phyloP scores from a whole-genome alignment of 1,284 basidiomycete species.

The Heliocybe sulcata region DNA sequence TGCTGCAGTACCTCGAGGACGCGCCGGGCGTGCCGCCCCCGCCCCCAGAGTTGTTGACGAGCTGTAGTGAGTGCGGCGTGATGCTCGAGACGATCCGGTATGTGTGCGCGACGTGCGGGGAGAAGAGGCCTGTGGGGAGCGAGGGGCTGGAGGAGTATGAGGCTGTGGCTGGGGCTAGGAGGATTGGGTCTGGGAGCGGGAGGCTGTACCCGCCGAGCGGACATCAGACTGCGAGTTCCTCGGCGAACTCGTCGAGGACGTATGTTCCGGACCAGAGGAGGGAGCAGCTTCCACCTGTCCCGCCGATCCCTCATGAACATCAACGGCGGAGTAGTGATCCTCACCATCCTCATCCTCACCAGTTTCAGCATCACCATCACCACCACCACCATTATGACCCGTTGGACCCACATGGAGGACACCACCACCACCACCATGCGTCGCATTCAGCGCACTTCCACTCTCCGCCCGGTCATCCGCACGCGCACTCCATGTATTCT shows the following conservation, averaged over 20 bases:
- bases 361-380: background rate
- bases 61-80: slow-evolving; percentile 75
- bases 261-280: background rate
- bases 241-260: background rate
- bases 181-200: slow-evolving; percentile 26
- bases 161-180: slow-evolving; percentile 21
- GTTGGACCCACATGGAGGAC: slow-evolving; percentile 13
- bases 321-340: background rate
- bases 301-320: background rate
- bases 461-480: slow-evolving; percentile 6
- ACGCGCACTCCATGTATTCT: background rate
- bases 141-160: slow-evolving; percentile 7
- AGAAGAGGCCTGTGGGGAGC: slow-evolving; percentile 39
- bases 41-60: slow-evolving; percentile 61
- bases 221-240: background rate
- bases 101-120: slow-evolving; percentile 81
- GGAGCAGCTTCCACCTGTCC: no score
- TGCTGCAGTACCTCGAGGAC: slow-evolving; percentile 38
- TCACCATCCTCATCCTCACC: no score
- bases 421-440: slow-evolving; percentile 8
- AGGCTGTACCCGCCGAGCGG: no score
- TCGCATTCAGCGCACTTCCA: slow-evolving; percentile 8
- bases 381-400: background rate
- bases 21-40: slow-evolving; percentile 33
- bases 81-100: slow-evolving; percentile 77